phyloP scores from a whole-genome alignment of 345 rosid genomes.

The Sisymbrium altissimum region DNA sequence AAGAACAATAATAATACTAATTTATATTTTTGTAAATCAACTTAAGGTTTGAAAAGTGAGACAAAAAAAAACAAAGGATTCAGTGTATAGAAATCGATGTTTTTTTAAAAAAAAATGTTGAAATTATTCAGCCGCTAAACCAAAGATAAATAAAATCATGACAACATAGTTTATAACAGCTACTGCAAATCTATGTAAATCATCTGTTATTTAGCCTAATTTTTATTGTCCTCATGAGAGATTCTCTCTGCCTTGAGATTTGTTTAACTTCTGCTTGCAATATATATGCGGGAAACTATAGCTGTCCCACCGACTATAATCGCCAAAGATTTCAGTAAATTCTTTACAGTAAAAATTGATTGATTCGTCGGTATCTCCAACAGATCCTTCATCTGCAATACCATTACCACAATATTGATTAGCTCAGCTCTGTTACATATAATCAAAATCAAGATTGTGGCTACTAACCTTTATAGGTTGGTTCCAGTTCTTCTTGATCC shows the following conservation, averaged over 20 bases:
- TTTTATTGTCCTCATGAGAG: conserved; percentile 12
- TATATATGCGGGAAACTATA: conserved; percentile 52
- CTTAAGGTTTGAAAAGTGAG: not conserved
- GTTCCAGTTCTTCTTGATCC: conserved; percentile 81
- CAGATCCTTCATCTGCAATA: conserved; percentile 51
- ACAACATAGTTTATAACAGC: not conserved
- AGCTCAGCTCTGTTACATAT: not conserved
- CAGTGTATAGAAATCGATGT: not conserved
- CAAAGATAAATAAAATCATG: not conserved
- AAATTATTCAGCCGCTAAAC: conserved; percentile 4
- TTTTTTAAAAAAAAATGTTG: not conserved
- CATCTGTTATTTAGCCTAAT: conserved; percentile 6
- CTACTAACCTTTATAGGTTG: conserved; percentile 62
- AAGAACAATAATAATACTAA: not conserved
- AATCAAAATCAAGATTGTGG: not conserved
- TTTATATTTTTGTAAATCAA: not conserved
- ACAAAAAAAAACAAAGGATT: too few relatives aligned
- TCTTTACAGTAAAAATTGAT: conserved; percentile 39
- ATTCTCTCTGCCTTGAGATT: not conserved
- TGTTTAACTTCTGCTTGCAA: conserved; percentile 44
- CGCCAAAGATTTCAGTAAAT: conserved; percentile 50
- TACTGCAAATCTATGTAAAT: not conserved
- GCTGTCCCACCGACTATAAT: conserved; percentile 59
- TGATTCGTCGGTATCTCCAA: conserved; percentile 52
- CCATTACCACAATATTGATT: not conserved